phyloP scores from a whole-genome alignment of 352 stramenopile genomes.

The Phytophthora cactorum region DNA sequence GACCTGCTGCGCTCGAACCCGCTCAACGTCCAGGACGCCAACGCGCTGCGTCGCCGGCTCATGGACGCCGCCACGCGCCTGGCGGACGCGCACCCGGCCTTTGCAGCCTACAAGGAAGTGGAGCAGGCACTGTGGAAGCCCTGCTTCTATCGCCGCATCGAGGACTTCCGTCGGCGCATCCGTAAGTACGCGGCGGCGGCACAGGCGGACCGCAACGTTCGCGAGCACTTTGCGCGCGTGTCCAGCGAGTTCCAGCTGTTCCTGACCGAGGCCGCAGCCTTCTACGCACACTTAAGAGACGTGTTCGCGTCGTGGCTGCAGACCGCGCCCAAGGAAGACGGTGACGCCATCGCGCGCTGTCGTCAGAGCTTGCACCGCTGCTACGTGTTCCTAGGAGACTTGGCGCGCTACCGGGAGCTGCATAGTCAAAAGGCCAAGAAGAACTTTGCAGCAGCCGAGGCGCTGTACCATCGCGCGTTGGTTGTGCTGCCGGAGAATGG shows the following conservation, averaged over 20 bases:
- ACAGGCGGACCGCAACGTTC: slow-evolving; percentile 64
- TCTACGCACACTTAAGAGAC: slow-evolving; percentile 78
- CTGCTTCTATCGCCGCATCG: slow-evolving; percentile 93
- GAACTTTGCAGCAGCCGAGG: slow-evolving; percentile 75
- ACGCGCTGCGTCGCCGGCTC: slow-evolving; percentile 60
- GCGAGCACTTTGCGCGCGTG: slow-evolving; percentile 80
- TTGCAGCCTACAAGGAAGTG: slow-evolving; percentile 72
- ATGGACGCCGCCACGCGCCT: slow-evolving; percentile 60
- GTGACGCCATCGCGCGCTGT: slow-evolving; percentile 34
- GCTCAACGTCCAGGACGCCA: slow-evolving; percentile 63
- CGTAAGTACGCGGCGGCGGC: slow-evolving; percentile 85
- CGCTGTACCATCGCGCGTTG: slow-evolving; percentile 77
- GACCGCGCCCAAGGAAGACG: slow-evolving; percentile 14
- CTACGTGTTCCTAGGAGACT: slow-evolving; percentile 82
- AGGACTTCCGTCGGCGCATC: slow-evolving; percentile 87
- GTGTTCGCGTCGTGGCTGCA: slow-evolving; percentile 58
- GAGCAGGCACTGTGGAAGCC: slow-evolving; percentile 90
- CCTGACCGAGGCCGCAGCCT: slow-evolving; percentile 58
- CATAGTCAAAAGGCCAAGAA: slow-evolving; percentile 88
- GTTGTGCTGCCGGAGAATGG: slow-evolving; percentile 76
- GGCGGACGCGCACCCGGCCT: slow-evolving; percentile 48
- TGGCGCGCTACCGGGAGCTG: slow-evolving; percentile 83
- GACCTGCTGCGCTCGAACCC: slow-evolving; percentile 73
- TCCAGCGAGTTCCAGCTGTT: slow-evolving; percentile 82
- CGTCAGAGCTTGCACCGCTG: slow-evolving; percentile 82